Percentiles rank a stretch among this genome's conserved stretches.
phyloP scores from a whole-genome alignment of 768 basidiomycete species.

The Cystobasidium ongulense region DNA sequence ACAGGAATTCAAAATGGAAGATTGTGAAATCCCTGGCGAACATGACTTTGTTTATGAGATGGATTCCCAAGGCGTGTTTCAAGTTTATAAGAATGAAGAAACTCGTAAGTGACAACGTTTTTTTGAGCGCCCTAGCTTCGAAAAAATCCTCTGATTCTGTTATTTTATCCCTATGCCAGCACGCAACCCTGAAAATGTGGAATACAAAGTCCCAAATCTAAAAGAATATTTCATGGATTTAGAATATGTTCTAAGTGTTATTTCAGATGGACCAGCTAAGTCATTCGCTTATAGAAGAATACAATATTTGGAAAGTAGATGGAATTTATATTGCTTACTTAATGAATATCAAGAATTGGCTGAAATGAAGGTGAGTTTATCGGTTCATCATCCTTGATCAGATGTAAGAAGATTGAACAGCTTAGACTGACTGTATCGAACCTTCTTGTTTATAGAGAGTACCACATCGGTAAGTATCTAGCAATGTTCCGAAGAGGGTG shows the following conservation, averaged over 20 bases:
- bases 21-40: constrained; percentile 66
- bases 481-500: too few species aligned
- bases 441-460: constrained; percentile 52
- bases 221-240: constrained; percentile 94
- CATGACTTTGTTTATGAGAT: constrained; percentile 58
- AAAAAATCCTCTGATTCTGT: not conserved
- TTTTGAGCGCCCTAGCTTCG: not conserved
- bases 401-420: not conserved
- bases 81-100: constrained; percentile 55
- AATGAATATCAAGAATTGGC: constrained; percentile 90
- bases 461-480: constrained; percentile 62
- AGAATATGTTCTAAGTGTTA: constrained; percentile 80
- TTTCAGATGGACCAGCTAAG: constrained; percentile 91
- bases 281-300: constrained; percentile 86
- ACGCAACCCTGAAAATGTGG: constrained; percentile 50
- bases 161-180: not conserved
- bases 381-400: constrained; percentile 2
- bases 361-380: constrained; percentile 75
- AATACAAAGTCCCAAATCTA: constrained; percentile 71
- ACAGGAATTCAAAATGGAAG: constrained; percentile 55
- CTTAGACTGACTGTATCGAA: not conserved
- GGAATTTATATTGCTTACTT: constrained; percentile 80
- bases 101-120: not conserved
- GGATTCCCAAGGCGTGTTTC: constrained; percentile 83
- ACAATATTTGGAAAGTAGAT: constrained; percentile 86